Percentiles rank a stretch among this genome's conserved stretches.
These are phyloP conservation scores for Phaffia rhodozyma DNA, from an alignment of 1,284 basidiomycete species.

Conservation along the genomic window DNA sequence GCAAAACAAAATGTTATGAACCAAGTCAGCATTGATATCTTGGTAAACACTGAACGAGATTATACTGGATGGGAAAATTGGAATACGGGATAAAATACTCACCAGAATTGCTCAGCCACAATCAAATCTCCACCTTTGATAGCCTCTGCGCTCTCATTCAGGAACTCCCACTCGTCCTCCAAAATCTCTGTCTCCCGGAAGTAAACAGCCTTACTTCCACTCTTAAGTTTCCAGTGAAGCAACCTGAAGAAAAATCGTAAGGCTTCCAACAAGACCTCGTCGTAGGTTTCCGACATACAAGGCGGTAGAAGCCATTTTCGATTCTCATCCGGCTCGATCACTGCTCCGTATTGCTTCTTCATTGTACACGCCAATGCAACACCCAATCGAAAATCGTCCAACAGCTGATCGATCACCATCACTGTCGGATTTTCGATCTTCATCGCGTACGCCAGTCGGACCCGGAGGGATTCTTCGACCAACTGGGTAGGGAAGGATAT, in stretches of 20 bases:
- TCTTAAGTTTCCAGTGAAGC: conserved; percentile 90
- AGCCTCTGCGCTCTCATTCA: conserved; percentile 83
- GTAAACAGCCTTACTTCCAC: conserved; percentile 73
- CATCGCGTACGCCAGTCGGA: conserved; percentile 80
- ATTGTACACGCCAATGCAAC: conserved; percentile 88
- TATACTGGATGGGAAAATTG: not conserved
- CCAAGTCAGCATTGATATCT: too few relatives aligned
- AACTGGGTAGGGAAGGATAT: conserved; percentile 92
- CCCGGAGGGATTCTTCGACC: conserved; percentile 77
- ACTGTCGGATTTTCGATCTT: conserved; percentile 74
- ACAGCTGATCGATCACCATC: conserved; percentile 89
- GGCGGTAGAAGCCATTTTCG: conserved; percentile 80
- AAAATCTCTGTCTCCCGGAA: conserved; percentile 97
- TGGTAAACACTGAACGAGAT: not conserved
- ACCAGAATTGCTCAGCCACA: conserved; percentile 93
- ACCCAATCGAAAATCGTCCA: conserved; percentile 82
- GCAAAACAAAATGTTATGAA: not conserved
- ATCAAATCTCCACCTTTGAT: conserved; percentile 79
- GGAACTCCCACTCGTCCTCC: conserved; percentile 91
- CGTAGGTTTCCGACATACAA: conserved; percentile 81
- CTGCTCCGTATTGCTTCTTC: conserved; percentile 84
- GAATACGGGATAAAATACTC: conserved; percentile 22
- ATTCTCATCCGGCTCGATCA: conserved; percentile 70
- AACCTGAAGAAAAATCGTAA: conserved; percentile 86
- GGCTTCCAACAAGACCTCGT: conserved; percentile 75